Evolutionary conservation across 306 rosid genomes (phyloP), one percentile per base, ranked within the genome.

Genomic region (Cucumis sativus): DNA sequence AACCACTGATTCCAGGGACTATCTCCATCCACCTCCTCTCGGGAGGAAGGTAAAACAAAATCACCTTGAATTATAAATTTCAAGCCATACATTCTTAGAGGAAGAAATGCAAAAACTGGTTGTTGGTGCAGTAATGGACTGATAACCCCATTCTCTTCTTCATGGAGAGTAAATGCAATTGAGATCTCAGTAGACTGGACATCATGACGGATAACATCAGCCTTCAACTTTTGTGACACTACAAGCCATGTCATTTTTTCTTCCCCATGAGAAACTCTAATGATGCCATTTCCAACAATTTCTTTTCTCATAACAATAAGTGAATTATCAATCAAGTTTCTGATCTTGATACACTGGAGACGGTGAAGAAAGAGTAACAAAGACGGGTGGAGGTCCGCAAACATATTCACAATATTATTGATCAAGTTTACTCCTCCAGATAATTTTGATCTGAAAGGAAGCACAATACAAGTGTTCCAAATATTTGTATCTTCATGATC

Each of bases 1-100:
- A 94, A 81, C 97, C 96, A 94, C 81, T 94, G 98, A 78, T 94
- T 94, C 98, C 98, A 92, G 58, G 95, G 90, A 83, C 96, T 94
- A 80, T 90, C 90, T 37, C 96, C 98, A 69, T 94, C 98, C 81
- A 94, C 98, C 82, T 94, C 98, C 88, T 94, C 98, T 84, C 98
- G 87, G 62, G 98, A 94, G 49, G 98, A 94, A n/a, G 98, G 96
- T 82, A 94, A 91, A 82, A 89, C 93, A 86, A 94, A 94, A 88
- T 94, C 94, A 30, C 98, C 98, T 87, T 94, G 98, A 83, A 94
- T 84, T 79, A 94, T 94, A 82, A 94, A 90, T 77, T 89, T 94
- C 79, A 94, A 86, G 79, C 98, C 98, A 79, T 92, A 94, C 51
- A 88, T 86, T 83, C 98, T 89, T 23, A 94, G 82, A 79, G 98